Evolutionary conservation across 1,284 basidiomycete genomes (phyloP).

Genomic region (Boletus albobrunnescens): DNA sequence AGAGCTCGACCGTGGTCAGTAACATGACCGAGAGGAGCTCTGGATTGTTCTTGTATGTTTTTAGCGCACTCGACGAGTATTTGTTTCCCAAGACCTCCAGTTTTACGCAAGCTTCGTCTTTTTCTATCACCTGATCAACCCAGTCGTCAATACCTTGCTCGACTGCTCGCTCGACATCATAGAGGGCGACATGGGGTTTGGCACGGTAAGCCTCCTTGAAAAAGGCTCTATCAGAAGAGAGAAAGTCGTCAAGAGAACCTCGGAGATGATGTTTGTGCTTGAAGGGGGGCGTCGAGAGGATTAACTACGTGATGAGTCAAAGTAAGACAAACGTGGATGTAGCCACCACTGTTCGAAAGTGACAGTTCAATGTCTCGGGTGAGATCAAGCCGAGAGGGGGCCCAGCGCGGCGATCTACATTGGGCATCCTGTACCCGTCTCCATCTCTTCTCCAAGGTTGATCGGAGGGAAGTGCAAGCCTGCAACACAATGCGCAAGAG

Average conservation of each 20-base stretch:
- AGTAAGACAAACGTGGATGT: slow-evolving; percentile 26
- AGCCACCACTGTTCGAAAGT: slow-evolving; percentile 25
- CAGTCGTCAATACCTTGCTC: slow-evolving; percentile 28
- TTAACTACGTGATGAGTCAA: not conserved
- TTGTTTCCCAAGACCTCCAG: slow-evolving; percentile 26
- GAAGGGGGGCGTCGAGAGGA: slow-evolving; percentile 9
- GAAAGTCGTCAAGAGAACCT: slow-evolving; percentile 22
- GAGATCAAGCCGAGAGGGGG: slow-evolving; percentile 27
- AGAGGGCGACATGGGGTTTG: slow-evolving; percentile 25
- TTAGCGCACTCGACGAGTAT: slow-evolving; percentile 32
- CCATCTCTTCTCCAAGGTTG: slow-evolving; percentile 18
- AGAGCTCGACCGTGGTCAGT: slow-evolving; percentile 42
- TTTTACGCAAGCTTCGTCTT: slow-evolving; percentile 11
- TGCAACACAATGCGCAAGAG: slow-evolving; percentile 11
- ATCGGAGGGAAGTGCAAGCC: slow-evolving; percentile 16
- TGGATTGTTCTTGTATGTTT: slow-evolving; percentile 34
- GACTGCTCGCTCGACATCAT: slow-evolving; percentile 35
- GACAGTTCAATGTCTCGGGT: slow-evolving; percentile 30
- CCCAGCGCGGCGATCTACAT: slow-evolving; percentile 24
- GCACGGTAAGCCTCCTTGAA: slow-evolving; percentile 14
- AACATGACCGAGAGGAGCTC: slow-evolving; percentile 44
- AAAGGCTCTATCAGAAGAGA: slow-evolving; percentile 14
- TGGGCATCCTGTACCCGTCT: slow-evolving; percentile 11
- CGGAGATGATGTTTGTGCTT: slow-evolving; percentile 7
- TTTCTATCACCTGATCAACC: slow-evolving; percentile 19